Conservation (phyloP, 805 yeast genomes). For the Myxozyma udenii region DNA sequence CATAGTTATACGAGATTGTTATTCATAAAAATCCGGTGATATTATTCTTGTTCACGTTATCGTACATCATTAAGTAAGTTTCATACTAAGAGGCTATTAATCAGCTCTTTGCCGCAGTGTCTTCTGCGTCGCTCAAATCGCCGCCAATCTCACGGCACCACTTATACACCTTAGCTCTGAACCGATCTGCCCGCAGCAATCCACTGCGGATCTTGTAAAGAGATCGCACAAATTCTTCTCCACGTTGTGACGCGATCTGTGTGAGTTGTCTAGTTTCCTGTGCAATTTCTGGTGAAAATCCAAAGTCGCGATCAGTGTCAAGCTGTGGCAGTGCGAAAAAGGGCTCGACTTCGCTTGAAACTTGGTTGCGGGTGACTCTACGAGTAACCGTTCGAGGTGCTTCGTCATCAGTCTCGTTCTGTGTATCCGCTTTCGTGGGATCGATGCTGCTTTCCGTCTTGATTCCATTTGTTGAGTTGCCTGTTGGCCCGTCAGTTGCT, state of each 20-base stretch:
- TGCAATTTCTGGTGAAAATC: constrained; percentile 54
- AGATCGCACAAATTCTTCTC: constrained; percentile 82
- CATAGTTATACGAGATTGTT: too few relatives aligned
- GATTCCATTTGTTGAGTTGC: constrained; percentile 22
- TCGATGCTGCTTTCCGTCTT: neutral
- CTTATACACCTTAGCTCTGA: constrained; percentile 62
- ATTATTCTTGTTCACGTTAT: neutral
- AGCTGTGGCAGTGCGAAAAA: constrained; percentile 64
- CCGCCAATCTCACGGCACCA: constrained; percentile 49
- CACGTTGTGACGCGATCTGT: constrained; percentile 76
- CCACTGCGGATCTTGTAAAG: constrained; percentile 71
- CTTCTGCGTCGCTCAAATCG: constrained; percentile 27
- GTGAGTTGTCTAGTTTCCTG: constrained; percentile 69
- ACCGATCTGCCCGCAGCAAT: constrained; percentile 70
- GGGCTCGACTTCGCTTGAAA: constrained; percentile 49
- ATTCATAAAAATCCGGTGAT: too few relatives aligned
- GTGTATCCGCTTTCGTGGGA: constrained; percentile 1
- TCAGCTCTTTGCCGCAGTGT: neutral
- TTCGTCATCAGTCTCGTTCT: constrained; percentile 16
- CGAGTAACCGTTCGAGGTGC: constrained; percentile 27
- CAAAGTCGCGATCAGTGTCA: constrained; percentile 49
- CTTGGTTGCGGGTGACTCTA: constrained; percentile 35
- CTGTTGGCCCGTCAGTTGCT: constrained; percentile 7
- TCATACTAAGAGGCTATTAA: too few relatives aligned
- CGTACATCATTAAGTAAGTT: neutral